Evolutionary conservation across 257 asterid species (phyloP), one percentile per base, ranked within the genome.

Genomic region (Paulownia fortunei): DNA sequence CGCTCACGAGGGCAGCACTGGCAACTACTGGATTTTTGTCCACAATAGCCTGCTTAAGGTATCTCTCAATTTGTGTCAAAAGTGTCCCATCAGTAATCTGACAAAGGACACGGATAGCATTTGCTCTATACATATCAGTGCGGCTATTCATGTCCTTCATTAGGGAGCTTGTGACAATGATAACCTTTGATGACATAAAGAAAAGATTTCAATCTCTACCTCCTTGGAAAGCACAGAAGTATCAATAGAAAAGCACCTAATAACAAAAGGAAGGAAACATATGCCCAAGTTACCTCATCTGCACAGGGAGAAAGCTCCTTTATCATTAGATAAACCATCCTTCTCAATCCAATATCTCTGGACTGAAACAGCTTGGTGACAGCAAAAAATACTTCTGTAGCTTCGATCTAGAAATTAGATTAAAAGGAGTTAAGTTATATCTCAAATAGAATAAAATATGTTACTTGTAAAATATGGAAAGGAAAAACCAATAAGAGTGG

Each of bases 91-190:
- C 98, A 37, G 92, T 92, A 79, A 94, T 94, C 71, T 88, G 93
- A 83, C 98, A 94, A 49, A 94, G 94, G 74, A 94, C 98, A 64
- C 98, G 97, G 74, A 94, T 94, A 55, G 98, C 97, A 83, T 94
- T 94, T 74, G 98, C 98, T 62, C 98, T 85, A 68, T 92, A 94
- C 98, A 94, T 94, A 83, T 94, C 98, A 79, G 97, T 94, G 55
- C 97, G 96, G 84, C 98, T 94, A 77, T 88, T 94, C 98, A 94
- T 92, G 89, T 94, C 98, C 89, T 94, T 94, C 97, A 94, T 94
- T 61, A 94, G 86, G 82, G 98, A 94, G 94, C 98, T 94, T n/a
- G 98, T 94, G 75, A 94, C 98, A 19, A 94, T 94, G 82, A 94
- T 94, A 81, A 94, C 98, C 98, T 94, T 86, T 60, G n/a, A 81